phyloP scores from a whole-genome alignment of 169 alveolate species.

The Cryptosporidium ryanae region DNA sequence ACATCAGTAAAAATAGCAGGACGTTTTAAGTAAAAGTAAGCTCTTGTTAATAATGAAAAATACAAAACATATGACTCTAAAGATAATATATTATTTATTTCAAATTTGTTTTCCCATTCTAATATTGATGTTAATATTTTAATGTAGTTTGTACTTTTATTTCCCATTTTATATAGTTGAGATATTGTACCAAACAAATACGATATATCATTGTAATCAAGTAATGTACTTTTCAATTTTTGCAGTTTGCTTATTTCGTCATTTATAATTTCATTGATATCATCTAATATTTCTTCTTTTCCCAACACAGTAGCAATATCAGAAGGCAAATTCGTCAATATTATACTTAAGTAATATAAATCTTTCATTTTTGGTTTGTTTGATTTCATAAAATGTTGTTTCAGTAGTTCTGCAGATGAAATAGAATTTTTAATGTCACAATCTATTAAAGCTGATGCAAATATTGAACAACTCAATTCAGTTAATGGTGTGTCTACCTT shows the following conservation, averaged over 20 bases:
- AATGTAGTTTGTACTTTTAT: constrained; percentile 11
- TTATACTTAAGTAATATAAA: constrained; percentile 23
- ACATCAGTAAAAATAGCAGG: constrained; percentile 46
- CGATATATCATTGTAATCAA: constrained; percentile 15
- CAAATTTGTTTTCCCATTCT: neutral
- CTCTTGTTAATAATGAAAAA: constrained; percentile 31
- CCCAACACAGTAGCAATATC: constrained; percentile 39
- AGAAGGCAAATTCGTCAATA: constrained; percentile 29
- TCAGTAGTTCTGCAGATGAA: constrained; percentile 19
- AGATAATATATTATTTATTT: neutral
- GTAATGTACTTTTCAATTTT: neutral
- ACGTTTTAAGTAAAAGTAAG: constrained; percentile 31
- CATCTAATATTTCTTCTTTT: constrained; percentile 52
- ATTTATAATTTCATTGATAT: constrained; percentile 37
- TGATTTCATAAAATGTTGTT: constrained; percentile 27
- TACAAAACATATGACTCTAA: constrained; percentile 27
- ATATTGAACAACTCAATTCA: constrained; percentile 54
- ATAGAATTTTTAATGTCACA: constrained; percentile 42
- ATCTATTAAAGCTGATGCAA: constrained; percentile 26
- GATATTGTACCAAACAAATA: constrained; percentile 41
- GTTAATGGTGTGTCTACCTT: constrained; percentile 21
- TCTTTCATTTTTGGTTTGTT: constrained; percentile 22
- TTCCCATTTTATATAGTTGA: constrained; percentile 19
- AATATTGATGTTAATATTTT: constrained; percentile 9
- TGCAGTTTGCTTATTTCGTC: constrained; percentile 34